phyloP scores from a whole-genome alignment of 352 stramenopile species.

The Phytophthora litchii region DNA sequence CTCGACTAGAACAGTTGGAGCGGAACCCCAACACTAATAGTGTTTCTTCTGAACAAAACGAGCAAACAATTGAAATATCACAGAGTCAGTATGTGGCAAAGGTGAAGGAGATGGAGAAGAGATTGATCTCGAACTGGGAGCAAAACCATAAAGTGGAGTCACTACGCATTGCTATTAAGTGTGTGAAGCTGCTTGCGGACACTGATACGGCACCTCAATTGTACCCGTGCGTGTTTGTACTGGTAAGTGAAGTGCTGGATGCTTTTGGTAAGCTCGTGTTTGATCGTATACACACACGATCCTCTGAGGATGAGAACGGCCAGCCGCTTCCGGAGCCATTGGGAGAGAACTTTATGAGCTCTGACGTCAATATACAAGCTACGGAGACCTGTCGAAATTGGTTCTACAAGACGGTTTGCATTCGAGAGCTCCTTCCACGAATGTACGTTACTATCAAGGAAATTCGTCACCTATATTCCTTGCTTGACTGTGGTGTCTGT shows the following conservation, averaged over 20 bases:
- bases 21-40: constrained; percentile 16
- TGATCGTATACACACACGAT: constrained; percentile 72
- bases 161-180: constrained; percentile 92
- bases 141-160: constrained; percentile 89
- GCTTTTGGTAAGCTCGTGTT: constrained; percentile 89
- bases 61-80: constrained; percentile 73
- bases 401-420: constrained; percentile 95
- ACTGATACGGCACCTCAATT: constrained; percentile 74
- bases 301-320: constrained; percentile 60
- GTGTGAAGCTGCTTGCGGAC: constrained; percentile 88
- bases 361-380: constrained; percentile 86
- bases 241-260: constrained; percentile 89
- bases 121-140: constrained; percentile 74
- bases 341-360: constrained; percentile 70
- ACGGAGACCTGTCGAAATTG: constrained; percentile 94
- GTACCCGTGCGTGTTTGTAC: constrained; percentile 91
- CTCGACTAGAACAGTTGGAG: constrained; percentile 70
- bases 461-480: background rate
- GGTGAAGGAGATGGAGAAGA: constrained; percentile 77
- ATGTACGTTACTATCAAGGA: constrained; percentile 54
- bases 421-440: constrained; percentile 90
- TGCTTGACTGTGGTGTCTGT: background rate
- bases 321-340: constrained; percentile 63
- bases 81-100: constrained; percentile 85
- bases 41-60: constrained; percentile 12